Evolutionary conservation across 2,329 filamentous ascomycete species (phyloP).

Genomic region (Ophiobolus disseminans): DNA sequence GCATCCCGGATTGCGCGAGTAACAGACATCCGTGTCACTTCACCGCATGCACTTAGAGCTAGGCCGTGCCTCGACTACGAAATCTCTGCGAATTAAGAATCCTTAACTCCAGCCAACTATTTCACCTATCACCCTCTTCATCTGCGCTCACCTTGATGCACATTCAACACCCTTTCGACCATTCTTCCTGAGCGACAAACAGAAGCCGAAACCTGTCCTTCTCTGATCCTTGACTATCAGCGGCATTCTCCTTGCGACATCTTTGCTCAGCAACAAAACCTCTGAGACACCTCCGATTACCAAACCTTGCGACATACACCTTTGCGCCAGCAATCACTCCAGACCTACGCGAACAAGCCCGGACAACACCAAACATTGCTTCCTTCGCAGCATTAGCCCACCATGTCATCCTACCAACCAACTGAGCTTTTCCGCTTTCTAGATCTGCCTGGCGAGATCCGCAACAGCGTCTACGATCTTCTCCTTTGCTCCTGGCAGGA

Average conservation of each 20-base stretch:
- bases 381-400: conserved; percentile 1
- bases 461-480: conserved; percentile 34
- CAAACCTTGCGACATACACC: conserved; percentile 13
- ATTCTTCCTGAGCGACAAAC: conserved; percentile 23
- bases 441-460: conserved; percentile 35
- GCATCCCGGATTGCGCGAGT: conserved; percentile 22
- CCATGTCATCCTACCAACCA: conserved; percentile 22
- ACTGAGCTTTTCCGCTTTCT: conserved; percentile 31
- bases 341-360: neutral
- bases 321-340: too few species aligned
- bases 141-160: conserved; percentile 28
- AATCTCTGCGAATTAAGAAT: conserved; percentile 26
- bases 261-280: conserved; percentile 6
- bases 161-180: conserved; percentile 16
- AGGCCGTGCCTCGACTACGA: conserved; percentile 19
- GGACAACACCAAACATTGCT: neutral
- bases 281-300: conserved; percentile 15
- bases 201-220: neutral
- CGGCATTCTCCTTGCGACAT: conserved; percentile 24
- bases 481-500: conserved; percentile 36
- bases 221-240: conserved; percentile 13
- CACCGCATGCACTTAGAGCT: conserved; percentile 16
- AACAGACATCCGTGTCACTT: conserved; percentile 16
- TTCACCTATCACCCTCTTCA: conserved; percentile 19
- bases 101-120: conserved; percentile 23